These are phyloP conservation scores for Diplocarpon rosae DNA, from an alignment of 2,329 filamentous ascomycete species.

Conservation along the genomic window DNA sequence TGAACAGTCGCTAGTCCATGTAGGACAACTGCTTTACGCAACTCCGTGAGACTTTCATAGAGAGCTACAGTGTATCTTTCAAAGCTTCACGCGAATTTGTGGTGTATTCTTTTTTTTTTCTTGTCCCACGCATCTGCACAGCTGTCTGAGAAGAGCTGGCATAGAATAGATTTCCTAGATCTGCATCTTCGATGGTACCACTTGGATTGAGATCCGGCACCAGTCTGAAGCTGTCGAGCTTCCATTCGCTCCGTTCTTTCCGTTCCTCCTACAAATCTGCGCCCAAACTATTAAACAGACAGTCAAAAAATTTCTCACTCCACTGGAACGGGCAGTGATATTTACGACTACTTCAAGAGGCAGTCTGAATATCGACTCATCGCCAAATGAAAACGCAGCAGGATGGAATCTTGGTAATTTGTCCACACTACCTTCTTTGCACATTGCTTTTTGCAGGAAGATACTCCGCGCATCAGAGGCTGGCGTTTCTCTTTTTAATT, in stretches of 20 bases:
- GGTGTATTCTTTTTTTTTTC: background rate
- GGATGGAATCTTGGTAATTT: no score
- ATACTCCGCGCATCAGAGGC: slow-evolving; percentile 11
- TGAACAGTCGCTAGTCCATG: slow-evolving; percentile 37
- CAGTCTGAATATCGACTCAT: no score
- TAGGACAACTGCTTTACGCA: background rate
- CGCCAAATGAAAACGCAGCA: no score
- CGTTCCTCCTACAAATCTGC: no score
- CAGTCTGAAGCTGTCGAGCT: background rate
- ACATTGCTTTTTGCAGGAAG: slow-evolving; percentile 6
- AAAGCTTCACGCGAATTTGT: background rate
- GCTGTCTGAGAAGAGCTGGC: no score
- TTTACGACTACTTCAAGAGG: no score
- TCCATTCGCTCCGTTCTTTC: background rate
- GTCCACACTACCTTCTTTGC: slow-evolving; percentile 1
- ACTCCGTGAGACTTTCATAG: background rate
- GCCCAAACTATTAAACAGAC: no score
- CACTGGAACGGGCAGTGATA: no score
- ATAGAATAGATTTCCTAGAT: background rate
- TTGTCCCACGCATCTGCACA: background rate
- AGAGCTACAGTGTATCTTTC: background rate
- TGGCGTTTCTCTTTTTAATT: slow-evolving; percentile 4
- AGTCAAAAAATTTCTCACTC: no score
- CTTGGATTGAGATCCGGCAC: background rate
- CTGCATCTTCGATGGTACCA: background rate